These are phyloP conservation scores for Corymbia calophylla DNA, from an alignment of 441 rosid species.

Conservation along the genomic window DNA sequence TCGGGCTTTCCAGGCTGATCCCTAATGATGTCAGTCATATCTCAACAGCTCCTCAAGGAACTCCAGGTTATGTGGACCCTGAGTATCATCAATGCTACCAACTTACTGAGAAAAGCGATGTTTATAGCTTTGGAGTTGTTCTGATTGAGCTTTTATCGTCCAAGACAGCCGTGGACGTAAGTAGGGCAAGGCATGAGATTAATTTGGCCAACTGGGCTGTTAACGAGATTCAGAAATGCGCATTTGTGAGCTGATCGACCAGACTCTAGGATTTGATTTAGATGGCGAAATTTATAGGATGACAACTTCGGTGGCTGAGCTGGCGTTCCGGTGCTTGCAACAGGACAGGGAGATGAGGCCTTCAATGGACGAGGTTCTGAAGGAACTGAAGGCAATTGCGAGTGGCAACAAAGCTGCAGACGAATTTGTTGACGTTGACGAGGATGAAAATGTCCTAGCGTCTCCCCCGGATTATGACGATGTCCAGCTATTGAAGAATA, in stretches of 20 bases:
- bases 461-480: constrained; percentile 31
- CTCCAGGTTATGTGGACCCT: constrained; percentile 71
- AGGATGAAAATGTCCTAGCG: constrained; percentile 2
- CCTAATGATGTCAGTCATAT: constrained; percentile 56
- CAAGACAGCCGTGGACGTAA: constrained; percentile 69
- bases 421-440: neutral
- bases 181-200: constrained; percentile 46
- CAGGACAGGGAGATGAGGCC: constrained; percentile 65
- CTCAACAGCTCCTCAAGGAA: constrained; percentile 82
- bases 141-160: constrained; percentile 67
- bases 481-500: constrained; percentile 24
- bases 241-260: constrained; percentile 51
- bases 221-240: constrained; percentile 42
- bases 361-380: constrained; percentile 48
- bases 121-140: constrained; percentile 76
- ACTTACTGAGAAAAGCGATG: constrained; percentile 65
- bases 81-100: constrained; percentile 66
- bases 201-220: constrained; percentile 61
- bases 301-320: constrained; percentile 53
- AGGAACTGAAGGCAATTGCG: constrained; percentile 31
- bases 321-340: constrained; percentile 68
- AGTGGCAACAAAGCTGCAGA: constrained; percentile 11
- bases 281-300: constrained; percentile 31
- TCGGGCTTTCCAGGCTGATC: constrained; percentile 58
- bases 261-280: constrained; percentile 32